Evolutionary conservation across 768 basidiomycete species (phyloP), one percentile per base, ranked within the genome.

Genomic region (Cystoderma amianthinum): DNA sequence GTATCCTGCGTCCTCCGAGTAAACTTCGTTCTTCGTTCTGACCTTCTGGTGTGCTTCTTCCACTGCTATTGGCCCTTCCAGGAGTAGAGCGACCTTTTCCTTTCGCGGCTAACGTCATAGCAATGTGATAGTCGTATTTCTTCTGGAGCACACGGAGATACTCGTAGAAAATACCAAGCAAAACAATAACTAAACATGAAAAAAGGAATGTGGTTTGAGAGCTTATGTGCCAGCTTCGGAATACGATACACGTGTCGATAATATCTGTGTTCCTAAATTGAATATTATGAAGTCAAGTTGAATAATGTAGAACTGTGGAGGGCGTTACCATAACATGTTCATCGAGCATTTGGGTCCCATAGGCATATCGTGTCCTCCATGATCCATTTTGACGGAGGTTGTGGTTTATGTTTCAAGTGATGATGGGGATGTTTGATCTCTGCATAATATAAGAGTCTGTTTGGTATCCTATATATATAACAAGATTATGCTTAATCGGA

Each of bases 181-280:
- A 62, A 42, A 82, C 69, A 59, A 92, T 79, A 42, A 65, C 72
- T 47, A 80, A 33, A 59, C 76, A 81, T 18, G 86, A 88, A 45
- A 82, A 47, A 46, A 80, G 46, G 56, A 93, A 88, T 18, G 64
- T 59, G 44, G 66, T 47, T 38, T 57, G 63, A 17, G 80, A 72
- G 45, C 53, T 63, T 50, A 92, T 77, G 64, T 89, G 86, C 85
- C 88, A 92, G 46, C 72, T 69, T 11, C 55, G 63, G 65, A 90
- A 89, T 63, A 92, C 81, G 61, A 90, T 69, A 64, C 87, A 91
- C 34, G 86, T 87, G 63, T 87, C 70, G 57, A 80, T 61, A 51
- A 87, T 74, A 42, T 89, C 76, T 28, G 84, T 84, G 62, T 89
- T 89, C 84, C 78, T 43, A 39, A 28, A 42, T 45, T 23, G 32